A percentile compares a stretch with the other conserved stretches of the same genome.
phyloP scores from a whole-genome alignment of 371 early-diverging fungal genomes.

The Parasitella parasitica region DNA sequence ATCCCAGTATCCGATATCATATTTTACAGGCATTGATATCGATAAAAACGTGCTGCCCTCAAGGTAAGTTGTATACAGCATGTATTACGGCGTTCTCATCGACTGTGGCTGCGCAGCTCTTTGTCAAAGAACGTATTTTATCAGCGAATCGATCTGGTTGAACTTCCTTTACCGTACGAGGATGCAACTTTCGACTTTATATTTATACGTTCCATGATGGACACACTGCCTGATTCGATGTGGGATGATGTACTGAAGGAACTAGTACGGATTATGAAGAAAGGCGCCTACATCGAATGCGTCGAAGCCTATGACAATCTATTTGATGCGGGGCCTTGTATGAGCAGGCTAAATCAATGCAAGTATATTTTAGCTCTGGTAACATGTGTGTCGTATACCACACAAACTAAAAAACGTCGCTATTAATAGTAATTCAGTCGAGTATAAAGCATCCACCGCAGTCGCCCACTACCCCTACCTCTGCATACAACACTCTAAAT shows the following conservation, averaged over 20 bases:
- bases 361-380: not conserved
- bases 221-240: slow-evolving; percentile 34
- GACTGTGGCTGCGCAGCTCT: not conserved
- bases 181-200: slow-evolving; percentile 43
- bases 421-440: slow-evolving; percentile 5
- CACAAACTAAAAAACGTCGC: not conserved
- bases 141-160: slow-evolving; percentile 36
- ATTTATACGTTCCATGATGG: slow-evolving; percentile 44
- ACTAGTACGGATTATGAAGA: slow-evolving; percentile 43
- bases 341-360: slow-evolving; percentile 31
- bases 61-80: slow-evolving; percentile 10
- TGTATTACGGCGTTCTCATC: not conserved
- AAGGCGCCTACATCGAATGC: slow-evolving; percentile 48
- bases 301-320: slow-evolving; percentile 43
- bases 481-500: not conserved
- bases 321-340: slow-evolving; percentile 45
- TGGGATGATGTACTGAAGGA: slow-evolving; percentile 44
- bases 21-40: slow-evolving; percentile 46
- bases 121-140: slow-evolving; percentile 30
- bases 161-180: slow-evolving; percentile 43
- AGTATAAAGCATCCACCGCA: slow-evolving; percentile 13
- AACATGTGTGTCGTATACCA: not conserved
- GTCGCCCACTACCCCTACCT: slow-evolving; percentile 5
- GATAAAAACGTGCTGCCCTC: slow-evolving; percentile 39
- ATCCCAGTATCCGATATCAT: slow-evolving; percentile 32